phyloP scores from a whole-genome alignment of 139 green algal genomes.

The Chlorella sorokiniana region DNA sequence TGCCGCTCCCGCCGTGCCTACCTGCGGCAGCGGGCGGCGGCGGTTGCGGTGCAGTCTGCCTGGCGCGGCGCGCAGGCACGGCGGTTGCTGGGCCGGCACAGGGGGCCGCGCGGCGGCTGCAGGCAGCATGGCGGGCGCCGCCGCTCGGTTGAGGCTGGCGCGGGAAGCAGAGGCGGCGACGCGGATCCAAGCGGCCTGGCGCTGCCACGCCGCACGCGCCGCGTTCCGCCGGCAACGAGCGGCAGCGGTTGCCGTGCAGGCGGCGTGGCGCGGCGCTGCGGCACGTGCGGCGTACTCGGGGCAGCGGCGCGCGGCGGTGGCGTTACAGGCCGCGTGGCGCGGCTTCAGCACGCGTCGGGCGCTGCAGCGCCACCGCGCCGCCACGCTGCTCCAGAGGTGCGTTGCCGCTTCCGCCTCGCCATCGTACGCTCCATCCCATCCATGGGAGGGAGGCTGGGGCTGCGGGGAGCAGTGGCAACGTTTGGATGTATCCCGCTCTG shows the following conservation, averaged over 20 bases:
- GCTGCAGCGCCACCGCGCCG: constrained; percentile 12
- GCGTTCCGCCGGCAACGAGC: too few species aligned
- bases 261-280: constrained; percentile 17
- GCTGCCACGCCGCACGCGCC: too few species aligned
- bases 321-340: constrained; percentile 47
- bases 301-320: constrained; percentile 27
- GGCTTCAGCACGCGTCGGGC: constrained; percentile 12
- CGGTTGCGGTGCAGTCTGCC: constrained; percentile 27
- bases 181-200: too few species aligned
- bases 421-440: too few species aligned
- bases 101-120: constrained; percentile 4
- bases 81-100: constrained; percentile 31
- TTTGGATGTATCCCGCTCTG: not conserved
- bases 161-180: too few species aligned
- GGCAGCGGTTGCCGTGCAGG: constrained; percentile 42
- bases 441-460: not conserved
- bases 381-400: constrained; percentile 17
- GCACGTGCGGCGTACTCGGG: not conserved
- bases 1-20: not conserved
- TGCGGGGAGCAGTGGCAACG: not conserved
- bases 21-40: constrained; percentile 12
- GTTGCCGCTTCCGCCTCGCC: too few species aligned
- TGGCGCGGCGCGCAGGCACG: constrained; percentile 32
- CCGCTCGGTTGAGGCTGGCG: too few species aligned
- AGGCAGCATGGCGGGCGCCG: constrained; percentile 9